These are phyloP conservation scores for Turritis glabra DNA, from an alignment of 345 rosid genomes.

Conservation along the genomic window DNA sequence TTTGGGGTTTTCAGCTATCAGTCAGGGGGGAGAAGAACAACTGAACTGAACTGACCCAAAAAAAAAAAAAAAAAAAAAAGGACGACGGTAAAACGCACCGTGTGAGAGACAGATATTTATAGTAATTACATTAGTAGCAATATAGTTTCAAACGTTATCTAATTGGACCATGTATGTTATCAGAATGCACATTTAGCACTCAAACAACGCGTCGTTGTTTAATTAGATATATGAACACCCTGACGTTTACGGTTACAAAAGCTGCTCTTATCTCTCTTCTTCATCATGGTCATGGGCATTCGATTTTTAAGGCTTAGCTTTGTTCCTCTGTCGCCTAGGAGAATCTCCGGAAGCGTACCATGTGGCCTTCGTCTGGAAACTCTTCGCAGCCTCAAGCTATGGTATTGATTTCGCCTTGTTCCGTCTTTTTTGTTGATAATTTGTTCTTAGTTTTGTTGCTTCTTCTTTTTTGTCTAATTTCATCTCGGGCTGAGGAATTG, in stretches of 20 bases:
- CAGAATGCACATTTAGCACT: background rate
- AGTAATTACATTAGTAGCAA: conserved; percentile 11
- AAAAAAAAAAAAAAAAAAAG: background rate
- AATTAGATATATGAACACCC: background rate
- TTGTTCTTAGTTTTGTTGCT: background rate
- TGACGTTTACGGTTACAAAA: conserved; percentile 6
- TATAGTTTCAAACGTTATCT: background rate
- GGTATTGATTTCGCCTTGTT: background rate
- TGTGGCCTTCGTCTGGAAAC: conserved; percentile 40
- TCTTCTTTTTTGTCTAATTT: background rate
- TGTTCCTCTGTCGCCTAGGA: conserved; percentile 7
- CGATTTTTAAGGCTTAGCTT: conserved; percentile 1
- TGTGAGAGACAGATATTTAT: background rate
- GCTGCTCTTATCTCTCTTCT: conserved; percentile 26
- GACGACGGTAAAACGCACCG: conserved; percentile 18
- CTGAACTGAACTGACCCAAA: background rate
- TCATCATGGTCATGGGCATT: background rate
- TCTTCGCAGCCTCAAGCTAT: conserved; percentile 36
- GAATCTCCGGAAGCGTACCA: background rate
- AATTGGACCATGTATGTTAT: background rate
- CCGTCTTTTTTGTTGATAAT: background rate
- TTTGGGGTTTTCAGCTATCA: conserved; percentile 19
- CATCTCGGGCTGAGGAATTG: background rate
- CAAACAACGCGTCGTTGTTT: conserved; percentile 13
- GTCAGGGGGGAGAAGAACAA: conserved; percentile 10